Base-by-base conservation (phyloP, 2,329 filamentous ascomycete species). In the Knufia petricola region DNA sequence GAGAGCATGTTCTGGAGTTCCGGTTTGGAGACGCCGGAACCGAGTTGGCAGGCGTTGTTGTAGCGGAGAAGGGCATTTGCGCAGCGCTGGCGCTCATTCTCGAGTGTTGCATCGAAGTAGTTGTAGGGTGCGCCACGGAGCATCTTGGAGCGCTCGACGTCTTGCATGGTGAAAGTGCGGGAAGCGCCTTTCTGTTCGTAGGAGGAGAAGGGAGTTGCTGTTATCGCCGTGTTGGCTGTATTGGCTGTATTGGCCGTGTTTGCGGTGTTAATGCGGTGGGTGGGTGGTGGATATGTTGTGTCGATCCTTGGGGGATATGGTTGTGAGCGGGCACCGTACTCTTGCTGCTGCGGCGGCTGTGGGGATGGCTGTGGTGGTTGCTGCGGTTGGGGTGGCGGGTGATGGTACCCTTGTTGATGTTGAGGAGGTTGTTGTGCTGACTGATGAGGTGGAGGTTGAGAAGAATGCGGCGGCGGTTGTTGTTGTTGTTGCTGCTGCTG, bases 81-180 rank as follows among this genome's bases (percentile, higher is more conserved):
- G 68, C 90, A 96, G 48, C 83, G 77, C 61, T 92, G 82, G n/a
- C 90, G 83, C 60, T 95, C 89, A 17, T 85, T 75, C 12, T 85
- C 76, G 3, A 98, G 75, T 59, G 87, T 82, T 52, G 81, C 77
- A 61, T 87, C 81, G 54, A 84, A 89, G 4, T 86, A 85, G 52
- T 81, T 82, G 66, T 87, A 96, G n/a, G 79, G 76, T 34, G 85
- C 76, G 10, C 86, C 86, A 26, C 75, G 74, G 13, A 94, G 70
- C 90, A 96, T 96, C 63, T 92, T 87, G 52, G 94, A 85, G 66
- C 92, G 92, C 62, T 95, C 87, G 1, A 81, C 84, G 34, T 71
- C 69, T 28, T 70, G 67, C 26, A 52, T 74, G 20, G 46, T 46
- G 37, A 56, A 55, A 19, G 44, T 34, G 37, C 51, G 55, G 47